Percentiles rank a stretch among this genome's conserved stretches.
Evolutionary conservation across 2,329 filamentous ascomycete genomes (phyloP).

Genomic region (Ceratocystis alfenasii): DNA sequence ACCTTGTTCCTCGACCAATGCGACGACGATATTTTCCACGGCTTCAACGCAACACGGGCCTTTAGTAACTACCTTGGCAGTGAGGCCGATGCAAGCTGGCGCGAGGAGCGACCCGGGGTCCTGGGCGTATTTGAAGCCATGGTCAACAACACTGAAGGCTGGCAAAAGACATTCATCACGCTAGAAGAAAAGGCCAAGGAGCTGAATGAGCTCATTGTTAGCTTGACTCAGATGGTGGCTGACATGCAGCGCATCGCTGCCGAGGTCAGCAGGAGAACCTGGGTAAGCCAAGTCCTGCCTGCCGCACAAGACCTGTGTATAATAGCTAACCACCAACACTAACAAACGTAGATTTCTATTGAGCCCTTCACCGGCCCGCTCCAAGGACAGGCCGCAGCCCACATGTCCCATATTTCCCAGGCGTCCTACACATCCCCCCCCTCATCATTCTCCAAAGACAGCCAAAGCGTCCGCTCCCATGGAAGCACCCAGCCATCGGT

Average conservation of each 20-base stretch:
- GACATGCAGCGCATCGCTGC: constrained; percentile 81
- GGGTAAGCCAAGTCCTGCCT: constrained; percentile 41
- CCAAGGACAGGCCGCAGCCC: constrained; percentile 17
- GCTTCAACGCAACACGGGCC: constrained; percentile 61
- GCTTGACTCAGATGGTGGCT: constrained; percentile 62
- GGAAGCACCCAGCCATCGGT: constrained; percentile 15
- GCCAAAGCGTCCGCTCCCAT: constrained; percentile 16
- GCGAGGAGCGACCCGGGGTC: constrained; percentile 49
- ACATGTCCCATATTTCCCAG: constrained; percentile 19
- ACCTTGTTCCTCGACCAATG: constrained; percentile 63
- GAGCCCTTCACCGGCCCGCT: constrained; percentile 16
- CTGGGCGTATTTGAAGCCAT: constrained; percentile 74
- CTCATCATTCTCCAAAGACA: constrained; percentile 14
- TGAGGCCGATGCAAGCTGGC: constrained; percentile 50
- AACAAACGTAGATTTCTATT: constrained; percentile 16
- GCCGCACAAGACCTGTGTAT: neutral
- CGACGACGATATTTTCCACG: constrained; percentile 66
- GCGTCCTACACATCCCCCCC: constrained; percentile 17
- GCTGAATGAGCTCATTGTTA: constrained; percentile 42
- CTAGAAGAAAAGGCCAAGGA: constrained; percentile 61
- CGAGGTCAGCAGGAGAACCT: constrained; percentile 65
- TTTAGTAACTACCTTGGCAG: constrained; percentile 63
- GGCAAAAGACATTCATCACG: constrained; percentile 68
- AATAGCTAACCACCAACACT: neutral
- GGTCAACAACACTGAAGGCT: constrained; percentile 84